phyloP scores from a whole-genome alignment of 306 rosid genomes.

The Trichosanthes cucumerina region DNA sequence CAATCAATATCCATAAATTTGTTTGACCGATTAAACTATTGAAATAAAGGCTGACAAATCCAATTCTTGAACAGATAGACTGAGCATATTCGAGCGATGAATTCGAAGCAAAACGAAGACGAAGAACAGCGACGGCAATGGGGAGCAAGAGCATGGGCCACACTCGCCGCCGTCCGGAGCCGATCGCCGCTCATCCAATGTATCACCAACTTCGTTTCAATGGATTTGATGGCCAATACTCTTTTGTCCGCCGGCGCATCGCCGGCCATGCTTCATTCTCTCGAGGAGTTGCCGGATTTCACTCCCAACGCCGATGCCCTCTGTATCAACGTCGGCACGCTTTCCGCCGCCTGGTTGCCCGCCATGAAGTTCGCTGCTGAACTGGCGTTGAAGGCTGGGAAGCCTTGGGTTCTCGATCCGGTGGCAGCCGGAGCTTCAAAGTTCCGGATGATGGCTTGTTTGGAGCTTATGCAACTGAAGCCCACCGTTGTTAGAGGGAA shows the following conservation, averaged over 20 bases:
- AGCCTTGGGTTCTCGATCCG: conserved; percentile 87
- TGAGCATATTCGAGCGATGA: not conserved
- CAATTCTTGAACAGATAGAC: not conserved
- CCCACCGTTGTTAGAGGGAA: conserved; percentile 76
- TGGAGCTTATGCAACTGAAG: conserved; percentile 40
- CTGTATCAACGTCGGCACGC: conserved; percentile 64
- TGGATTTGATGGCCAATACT: conserved; percentile 85
- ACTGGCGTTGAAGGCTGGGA: conserved; percentile 22
- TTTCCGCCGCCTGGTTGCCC: conserved; percentile 54
- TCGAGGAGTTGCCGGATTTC: conserved; percentile 60
- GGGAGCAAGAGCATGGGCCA: conserved; percentile 39
- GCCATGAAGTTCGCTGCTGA: conserved; percentile 57
- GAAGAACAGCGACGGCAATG: conserved; percentile 18
- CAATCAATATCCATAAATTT: too few species aligned
- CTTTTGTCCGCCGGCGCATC: conserved; percentile 80
- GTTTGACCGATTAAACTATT: too few species aligned
- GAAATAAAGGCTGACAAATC: not conserved
- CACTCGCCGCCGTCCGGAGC: conserved; percentile 34
- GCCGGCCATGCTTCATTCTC: conserved; percentile 77
- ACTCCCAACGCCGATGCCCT: conserved; percentile 56
- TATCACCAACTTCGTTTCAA: conserved; percentile 86
- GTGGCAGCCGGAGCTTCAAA: conserved; percentile 67
- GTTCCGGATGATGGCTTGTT: conserved; percentile 56
- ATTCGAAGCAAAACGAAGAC: conserved; percentile 1
- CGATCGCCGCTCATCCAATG: conserved; percentile 69